A percentile compares a stretch with the other conserved stretches of the same genome.
These are phyloP conservation scores for Sphaerulina vaccinii DNA, from an alignment of 2,329 filamentous ascomycete species.

Conservation along the genomic window DNA sequence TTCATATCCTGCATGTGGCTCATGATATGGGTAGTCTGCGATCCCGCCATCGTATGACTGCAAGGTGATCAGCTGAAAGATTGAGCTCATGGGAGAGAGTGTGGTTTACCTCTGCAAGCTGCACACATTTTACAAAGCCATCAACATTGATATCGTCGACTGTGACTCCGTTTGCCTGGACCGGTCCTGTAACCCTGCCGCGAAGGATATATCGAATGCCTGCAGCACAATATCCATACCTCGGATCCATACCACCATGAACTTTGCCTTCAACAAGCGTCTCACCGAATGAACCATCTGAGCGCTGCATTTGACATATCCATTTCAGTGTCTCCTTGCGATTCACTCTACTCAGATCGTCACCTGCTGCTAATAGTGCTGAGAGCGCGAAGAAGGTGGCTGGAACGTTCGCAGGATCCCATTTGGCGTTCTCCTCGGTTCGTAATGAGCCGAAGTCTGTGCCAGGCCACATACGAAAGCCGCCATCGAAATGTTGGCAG, in stretches of 20 bases:
- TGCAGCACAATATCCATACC: constrained; percentile 83
- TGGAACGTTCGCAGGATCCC: constrained; percentile 79
- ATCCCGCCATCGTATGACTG: constrained; percentile 84
- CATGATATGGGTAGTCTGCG: constrained; percentile 72
- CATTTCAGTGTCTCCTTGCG: constrained; percentile 68
- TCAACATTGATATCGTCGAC: constrained; percentile 74
- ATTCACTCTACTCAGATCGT: constrained; percentile 63
- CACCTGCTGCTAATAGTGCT: constrained; percentile 65
- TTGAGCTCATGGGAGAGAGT: constrained; percentile 9
- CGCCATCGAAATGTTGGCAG: constrained; percentile 81
- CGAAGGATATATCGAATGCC: constrained; percentile 79
- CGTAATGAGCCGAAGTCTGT: constrained; percentile 55
- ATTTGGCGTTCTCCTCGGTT: constrained; percentile 54
- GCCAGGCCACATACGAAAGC: constrained; percentile 82
- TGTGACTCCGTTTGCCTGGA: constrained; percentile 54
- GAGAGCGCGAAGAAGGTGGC: constrained; percentile 87
- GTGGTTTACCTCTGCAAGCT: constrained; percentile 52
- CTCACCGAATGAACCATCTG: constrained; percentile 90
- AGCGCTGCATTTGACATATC: constrained; percentile 72
- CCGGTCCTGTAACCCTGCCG: constrained; percentile 47
- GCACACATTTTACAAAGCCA: constrained; percentile 67
- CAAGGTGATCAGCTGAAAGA: constrained; percentile 37
- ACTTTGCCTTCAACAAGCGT: constrained; percentile 61
- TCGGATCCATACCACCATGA: constrained; percentile 78
- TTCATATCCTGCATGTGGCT: constrained; percentile 87